Evolutionary conservation across 345 rosid genomes (phyloP), one percentile per base, ranked within the genome.

Genomic region (Noccaea caerulescens): DNA sequence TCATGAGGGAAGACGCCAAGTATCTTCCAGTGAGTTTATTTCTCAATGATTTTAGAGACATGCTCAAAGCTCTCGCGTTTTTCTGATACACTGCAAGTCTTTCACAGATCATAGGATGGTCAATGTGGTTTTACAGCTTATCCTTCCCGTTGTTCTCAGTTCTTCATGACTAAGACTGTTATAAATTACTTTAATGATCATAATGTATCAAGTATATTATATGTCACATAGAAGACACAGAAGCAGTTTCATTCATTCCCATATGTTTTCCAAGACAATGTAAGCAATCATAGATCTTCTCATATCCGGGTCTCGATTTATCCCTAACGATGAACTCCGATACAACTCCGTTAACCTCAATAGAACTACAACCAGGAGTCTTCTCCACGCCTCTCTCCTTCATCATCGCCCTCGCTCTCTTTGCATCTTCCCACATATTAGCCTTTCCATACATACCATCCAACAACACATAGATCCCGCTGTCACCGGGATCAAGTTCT

Each of bases 391-490:
- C 84, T 85, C 84, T 86, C 66, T 81, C 83, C 27, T 32, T 78
- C 97, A 91, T 90, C 84, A 84, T 74, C 70, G 80, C 86, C 78
- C 90, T 81, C 62, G 84, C 84, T 57, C 52, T 78, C 66, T 79
- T 74, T 4, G 94, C 91, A 60, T 85, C 88, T 37, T 86, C 91
- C 87, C 84, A 77, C 94, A 83, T 87, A 66, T 84, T 82, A 51
- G 90, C 94, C 77, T 89, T 91, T 62, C 82, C 77, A 34, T 93
- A 89, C 88, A 89, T 84, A 52, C 78, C 84, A 10, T 89, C 86
- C 54, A 91, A 80, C 78, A 89, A 79, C 63, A 93, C 95, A 76
- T 91, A 91, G 58, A 76, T 87, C 52, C 96, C 97, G 14, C 96
- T 86, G 68, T 91, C 97, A 49, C 53, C 67, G 23, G 94, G 90